These are phyloP conservation scores for Hibiscus syriacus DNA, from an alignment of 345 rosid genomes.

Conservation along the genomic window DNA sequence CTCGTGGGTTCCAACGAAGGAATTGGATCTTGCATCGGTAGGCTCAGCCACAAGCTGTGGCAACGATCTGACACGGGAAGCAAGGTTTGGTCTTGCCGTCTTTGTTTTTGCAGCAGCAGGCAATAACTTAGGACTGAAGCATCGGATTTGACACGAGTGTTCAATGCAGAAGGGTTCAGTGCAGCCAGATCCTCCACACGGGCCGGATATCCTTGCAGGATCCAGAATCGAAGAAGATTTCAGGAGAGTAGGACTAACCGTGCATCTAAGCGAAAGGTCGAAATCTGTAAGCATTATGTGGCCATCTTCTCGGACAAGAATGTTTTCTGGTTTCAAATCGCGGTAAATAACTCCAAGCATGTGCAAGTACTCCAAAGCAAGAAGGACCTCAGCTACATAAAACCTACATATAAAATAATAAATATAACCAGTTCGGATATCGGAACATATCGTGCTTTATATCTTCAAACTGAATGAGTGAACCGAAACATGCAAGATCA, in stretches of 20 bases:
- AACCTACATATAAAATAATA: conserved; percentile 38
- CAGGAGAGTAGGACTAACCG: conserved; percentile 75
- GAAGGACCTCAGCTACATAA: conserved; percentile 88
- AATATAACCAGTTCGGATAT: background rate
- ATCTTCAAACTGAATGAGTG: conserved; percentile 2
- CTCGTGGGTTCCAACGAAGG: conserved; percentile 54
- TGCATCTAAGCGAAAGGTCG: conserved; percentile 81
- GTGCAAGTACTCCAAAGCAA: conserved; percentile 91
- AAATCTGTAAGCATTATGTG: conserved; percentile 98
- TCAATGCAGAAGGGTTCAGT: conserved; percentile 71
- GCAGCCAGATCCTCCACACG: conserved; percentile 53
- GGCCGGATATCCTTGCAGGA: conserved; percentile 58
- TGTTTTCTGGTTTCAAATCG: conserved; percentile 92
- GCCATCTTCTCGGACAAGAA: conserved; percentile 94
- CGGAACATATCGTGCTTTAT: background rate
- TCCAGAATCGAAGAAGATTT: conserved; percentile 36
- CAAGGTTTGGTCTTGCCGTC: conserved; percentile 41
- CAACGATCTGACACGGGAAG: conserved; percentile 43
- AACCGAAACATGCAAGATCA: background rate
- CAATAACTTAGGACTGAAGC: conserved; percentile 79
- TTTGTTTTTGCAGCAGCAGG: conserved; percentile 49
- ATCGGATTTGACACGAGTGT: conserved; percentile 69
- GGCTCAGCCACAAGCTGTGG: conserved; percentile 98
- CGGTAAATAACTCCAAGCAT: conserved; percentile 93
- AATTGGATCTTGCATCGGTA: conserved; percentile 14